phyloP scores from a whole-genome alignment of 2,329 filamentous ascomycete species.

The Coniochaeta sp. region DNA sequence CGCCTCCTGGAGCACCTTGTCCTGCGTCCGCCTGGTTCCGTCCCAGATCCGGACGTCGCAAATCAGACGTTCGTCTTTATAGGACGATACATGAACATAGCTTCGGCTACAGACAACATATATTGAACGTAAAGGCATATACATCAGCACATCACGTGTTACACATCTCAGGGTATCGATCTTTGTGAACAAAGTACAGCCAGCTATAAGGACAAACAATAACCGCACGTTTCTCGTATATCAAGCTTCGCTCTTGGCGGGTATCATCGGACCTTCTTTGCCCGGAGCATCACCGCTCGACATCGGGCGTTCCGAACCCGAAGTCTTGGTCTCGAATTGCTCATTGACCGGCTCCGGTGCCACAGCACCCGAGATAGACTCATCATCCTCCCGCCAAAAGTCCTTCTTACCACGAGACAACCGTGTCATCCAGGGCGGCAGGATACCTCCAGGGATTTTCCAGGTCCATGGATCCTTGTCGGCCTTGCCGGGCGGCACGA shows the following conservation, averaged over 20 bases:
- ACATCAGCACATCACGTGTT: background rate
- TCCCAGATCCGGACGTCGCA: too few relatives aligned
- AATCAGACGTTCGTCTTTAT: too few relatives aligned
- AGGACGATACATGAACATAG: background rate
- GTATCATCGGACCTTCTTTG: background rate
- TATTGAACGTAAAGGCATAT: background rate
- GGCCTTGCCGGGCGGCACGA: conserved; percentile 68
- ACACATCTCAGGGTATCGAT: background rate
- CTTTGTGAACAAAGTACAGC: background rate
- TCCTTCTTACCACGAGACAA: conserved; percentile 59
- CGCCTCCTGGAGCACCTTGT: background rate
- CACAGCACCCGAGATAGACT: conserved; percentile 5
- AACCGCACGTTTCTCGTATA: background rate
- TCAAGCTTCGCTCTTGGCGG: background rate
- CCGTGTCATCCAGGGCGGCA: conserved; percentile 67
- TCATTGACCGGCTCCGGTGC: conserved; percentile 8
- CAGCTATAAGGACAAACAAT: background rate
- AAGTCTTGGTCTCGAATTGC: conserved; percentile 11
- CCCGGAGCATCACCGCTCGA: background rate
- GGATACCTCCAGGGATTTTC: conserved; percentile 63
- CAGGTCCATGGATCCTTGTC: conserved; percentile 77
- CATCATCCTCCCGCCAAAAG: conserved; percentile 53
- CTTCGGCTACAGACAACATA: too few relatives aligned
- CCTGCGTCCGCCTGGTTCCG: background rate
- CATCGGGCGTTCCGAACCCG: conserved; percentile 11